Evolutionary conservation across 352 stramenopile species (phyloP).

Genomic region (Phytopythium mirpurense): DNA sequence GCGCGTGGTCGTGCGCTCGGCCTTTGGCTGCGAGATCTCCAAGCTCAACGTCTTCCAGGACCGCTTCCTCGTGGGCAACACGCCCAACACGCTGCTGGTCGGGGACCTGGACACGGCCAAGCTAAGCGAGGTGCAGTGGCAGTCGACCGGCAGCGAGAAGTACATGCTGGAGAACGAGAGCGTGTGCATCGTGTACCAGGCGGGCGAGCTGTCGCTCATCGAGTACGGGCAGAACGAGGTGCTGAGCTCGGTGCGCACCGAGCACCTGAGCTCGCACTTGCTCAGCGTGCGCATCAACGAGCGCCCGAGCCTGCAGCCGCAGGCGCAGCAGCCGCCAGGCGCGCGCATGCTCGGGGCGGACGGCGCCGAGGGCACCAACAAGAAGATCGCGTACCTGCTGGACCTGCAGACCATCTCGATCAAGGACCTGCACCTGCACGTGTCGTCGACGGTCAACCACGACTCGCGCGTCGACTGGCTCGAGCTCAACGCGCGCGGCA

Average conservation of each 20-base stretch:
- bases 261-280: slow-evolving; percentile 89
- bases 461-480: slow-evolving; percentile 92
- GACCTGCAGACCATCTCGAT: slow-evolving; percentile 91
- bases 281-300: slow-evolving; percentile 94
- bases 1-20: slow-evolving; percentile 83
- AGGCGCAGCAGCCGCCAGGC: background rate
- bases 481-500: slow-evolving; percentile 90
- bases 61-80: slow-evolving; percentile 89
- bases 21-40: slow-evolving; percentile 91
- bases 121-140: slow-evolving; percentile 91
- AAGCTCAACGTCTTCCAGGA: slow-evolving; percentile 96
- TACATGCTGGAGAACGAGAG: slow-evolving; percentile 94
- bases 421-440: slow-evolving; percentile 76
- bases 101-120: slow-evolving; percentile 90
- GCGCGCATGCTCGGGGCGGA: slow-evolving; percentile 21
- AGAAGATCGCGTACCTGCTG: slow-evolving; percentile 93
- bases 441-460: slow-evolving; percentile 88
- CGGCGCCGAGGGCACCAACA: slow-evolving; percentile 60
- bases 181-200: slow-evolving; percentile 89
- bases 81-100: slow-evolving; percentile 89
- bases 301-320: slow-evolving; percentile 26
- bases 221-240: slow-evolving; percentile 94
- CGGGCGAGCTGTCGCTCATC: slow-evolving; percentile 90
- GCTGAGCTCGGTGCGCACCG: slow-evolving; percentile 86
- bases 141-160: slow-evolving; percentile 85